These are phyloP conservation scores for Chaetomiaceae sp. DNA, from an alignment of 2,329 filamentous ascomycete genomes.

Conservation along the genomic window DNA sequence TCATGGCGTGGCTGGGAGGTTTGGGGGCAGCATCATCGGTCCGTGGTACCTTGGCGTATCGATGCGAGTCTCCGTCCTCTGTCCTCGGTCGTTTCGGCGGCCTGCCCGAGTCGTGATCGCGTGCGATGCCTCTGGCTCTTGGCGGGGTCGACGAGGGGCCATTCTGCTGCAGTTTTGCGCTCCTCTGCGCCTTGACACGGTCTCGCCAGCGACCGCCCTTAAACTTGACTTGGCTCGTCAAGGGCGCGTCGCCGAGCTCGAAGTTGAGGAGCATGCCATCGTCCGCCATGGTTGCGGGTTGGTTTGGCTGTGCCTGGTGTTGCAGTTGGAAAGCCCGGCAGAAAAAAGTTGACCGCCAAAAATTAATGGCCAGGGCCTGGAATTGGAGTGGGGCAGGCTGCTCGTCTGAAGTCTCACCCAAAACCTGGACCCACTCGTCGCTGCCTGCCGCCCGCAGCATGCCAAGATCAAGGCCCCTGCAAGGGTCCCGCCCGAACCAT, in stretches of 20 bases:
- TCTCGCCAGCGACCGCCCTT: slow-evolving; percentile 94
- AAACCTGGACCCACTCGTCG: too few species aligned
- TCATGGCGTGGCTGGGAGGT: slow-evolving; percentile 28
- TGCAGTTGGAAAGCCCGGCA: slow-evolving; percentile 5
- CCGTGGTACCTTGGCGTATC: slow-evolving; percentile 28
- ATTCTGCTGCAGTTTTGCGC: slow-evolving; percentile 32
- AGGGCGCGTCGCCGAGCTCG: slow-evolving; percentile 63
- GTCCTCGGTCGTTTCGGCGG: slow-evolving; percentile 29
- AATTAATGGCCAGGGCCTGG: too few species aligned
- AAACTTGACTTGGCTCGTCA: slow-evolving; percentile 61
- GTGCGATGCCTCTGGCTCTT: too few species aligned
- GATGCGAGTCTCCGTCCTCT: slow-evolving; percentile 23
- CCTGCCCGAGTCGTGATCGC: slow-evolving; percentile 24
- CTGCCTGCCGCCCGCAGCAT: too few species aligned
- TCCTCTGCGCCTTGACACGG: slow-evolving; percentile 73
- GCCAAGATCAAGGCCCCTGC: too few species aligned
- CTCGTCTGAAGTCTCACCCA: too few species aligned
- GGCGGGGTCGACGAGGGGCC: slow-evolving; percentile 28
- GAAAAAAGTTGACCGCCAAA: slow-evolving; percentile 14
- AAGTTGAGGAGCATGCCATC: slow-evolving; percentile 96
- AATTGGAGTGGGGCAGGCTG: too few species aligned
- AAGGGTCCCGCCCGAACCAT: too few species aligned
- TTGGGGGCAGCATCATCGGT: slow-evolving; percentile 26
- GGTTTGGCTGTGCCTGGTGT: neutral
- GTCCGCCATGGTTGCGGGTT: slow-evolving; percentile 65